Evolutionary conservation across 163 green algal genomes (phyloP).

Genomic region (Trebouxiophyceae sp.): DNA sequence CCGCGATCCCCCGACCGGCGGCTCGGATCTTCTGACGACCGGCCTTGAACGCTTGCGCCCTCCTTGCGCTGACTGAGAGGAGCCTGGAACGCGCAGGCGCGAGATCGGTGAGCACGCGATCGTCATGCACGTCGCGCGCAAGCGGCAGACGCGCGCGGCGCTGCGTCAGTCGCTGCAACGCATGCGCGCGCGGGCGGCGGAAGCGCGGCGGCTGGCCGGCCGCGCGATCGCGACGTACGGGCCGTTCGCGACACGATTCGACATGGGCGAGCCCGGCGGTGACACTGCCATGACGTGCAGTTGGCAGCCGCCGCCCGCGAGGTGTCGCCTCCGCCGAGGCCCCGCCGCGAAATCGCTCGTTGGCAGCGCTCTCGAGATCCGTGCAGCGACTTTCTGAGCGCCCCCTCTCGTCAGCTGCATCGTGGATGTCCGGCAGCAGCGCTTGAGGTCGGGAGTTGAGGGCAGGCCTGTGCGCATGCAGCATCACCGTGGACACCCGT

Average conservation of each 20-base stretch:
- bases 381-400: neutral
- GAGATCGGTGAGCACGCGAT: neutral
- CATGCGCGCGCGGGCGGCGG: neutral
- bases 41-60: neutral
- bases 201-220: neutral
- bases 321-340: neutral
- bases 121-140: neutral
- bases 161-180: neutral
- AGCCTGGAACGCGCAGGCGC: neutral
- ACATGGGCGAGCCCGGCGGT: neutral
- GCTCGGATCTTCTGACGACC: neutral
- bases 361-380: too few relatives aligned
- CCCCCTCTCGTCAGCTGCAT: too few relatives aligned
- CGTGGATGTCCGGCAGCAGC: too few relatives aligned
- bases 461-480: too few relatives aligned
- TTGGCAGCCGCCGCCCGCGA: neutral
- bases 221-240: neutral
- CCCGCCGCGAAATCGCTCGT: too few relatives aligned
- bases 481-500: too few relatives aligned
- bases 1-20: too few relatives aligned
- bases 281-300: neutral
- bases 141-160: neutral
- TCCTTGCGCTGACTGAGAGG: neutral
- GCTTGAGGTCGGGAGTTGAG: neutral
- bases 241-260: neutral